phyloP scores from a whole-genome alignment of 2,329 filamentous ascomycete species.

The Xylaria sp. region DNA sequence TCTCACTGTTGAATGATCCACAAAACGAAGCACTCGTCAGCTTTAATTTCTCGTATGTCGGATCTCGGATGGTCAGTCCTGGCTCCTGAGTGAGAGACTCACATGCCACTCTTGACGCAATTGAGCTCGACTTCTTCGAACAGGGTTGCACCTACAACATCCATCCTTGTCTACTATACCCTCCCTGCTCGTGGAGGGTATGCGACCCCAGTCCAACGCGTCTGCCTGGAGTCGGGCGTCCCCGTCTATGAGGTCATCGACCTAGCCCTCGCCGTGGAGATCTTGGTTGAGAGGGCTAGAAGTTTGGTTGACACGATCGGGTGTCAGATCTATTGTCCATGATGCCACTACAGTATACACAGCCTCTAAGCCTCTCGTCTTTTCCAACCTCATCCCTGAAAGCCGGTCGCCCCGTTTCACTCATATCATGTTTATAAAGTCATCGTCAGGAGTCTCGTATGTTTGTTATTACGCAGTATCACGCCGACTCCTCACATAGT shows the following conservation, averaged over 20 bases:
- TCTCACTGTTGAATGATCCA: background rate
- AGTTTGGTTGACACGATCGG: conserved; percentile 4
- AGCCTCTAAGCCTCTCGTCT: conserved; percentile 22
- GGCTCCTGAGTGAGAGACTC: background rate
- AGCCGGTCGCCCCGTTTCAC: background rate
- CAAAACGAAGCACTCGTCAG: conserved; percentile 6
- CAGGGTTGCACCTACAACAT: background rate
- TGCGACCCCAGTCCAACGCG: background rate
- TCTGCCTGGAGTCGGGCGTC: background rate
- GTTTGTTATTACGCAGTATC: conserved; percentile 21
- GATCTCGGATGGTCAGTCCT: conserved; percentile 2
- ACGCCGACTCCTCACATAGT: conserved; percentile 13
- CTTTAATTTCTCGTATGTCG: conserved; percentile 22
- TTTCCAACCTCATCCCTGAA: conserved; percentile 7
- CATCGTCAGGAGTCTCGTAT: conserved; percentile 16
- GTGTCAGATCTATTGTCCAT: conserved; percentile 5
- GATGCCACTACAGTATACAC: background rate
- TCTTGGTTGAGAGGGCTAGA: conserved; percentile 9
- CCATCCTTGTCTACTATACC: conserved; percentile 3
- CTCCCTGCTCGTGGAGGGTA: conserved; percentile 4
- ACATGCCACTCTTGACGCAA: conserved; percentile 12
- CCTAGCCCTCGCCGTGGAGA: background rate
- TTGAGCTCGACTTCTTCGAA: background rate
- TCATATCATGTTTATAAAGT: conserved; percentile 14
- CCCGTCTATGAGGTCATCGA: conserved; percentile 19